Evolutionary conservation across 805 yeast genomes (phyloP).

Genomic region (Wickerhamomyces canadensis): DNA sequence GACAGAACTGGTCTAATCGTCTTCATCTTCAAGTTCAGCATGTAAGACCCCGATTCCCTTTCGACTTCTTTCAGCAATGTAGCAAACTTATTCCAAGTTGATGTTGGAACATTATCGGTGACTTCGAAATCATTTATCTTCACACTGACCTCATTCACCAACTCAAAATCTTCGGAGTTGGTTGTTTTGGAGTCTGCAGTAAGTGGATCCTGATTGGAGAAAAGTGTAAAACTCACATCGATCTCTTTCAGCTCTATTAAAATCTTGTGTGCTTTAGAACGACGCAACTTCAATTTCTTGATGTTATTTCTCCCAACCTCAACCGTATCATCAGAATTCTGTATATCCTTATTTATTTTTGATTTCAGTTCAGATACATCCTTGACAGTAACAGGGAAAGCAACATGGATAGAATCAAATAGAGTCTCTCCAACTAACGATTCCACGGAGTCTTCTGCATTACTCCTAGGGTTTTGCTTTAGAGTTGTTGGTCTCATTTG

Average conservation of each 20-base stretch:
- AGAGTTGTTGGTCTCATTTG: constrained; percentile 4
- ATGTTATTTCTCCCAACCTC: constrained; percentile 22
- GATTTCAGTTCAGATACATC: constrained; percentile 43
- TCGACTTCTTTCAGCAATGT: constrained; percentile 64
- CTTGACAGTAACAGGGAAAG: constrained; percentile 38
- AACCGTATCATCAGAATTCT: constrained; percentile 18
- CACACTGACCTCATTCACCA: constrained; percentile 44
- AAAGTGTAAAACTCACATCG: constrained; percentile 39
- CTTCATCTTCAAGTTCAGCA: constrained; percentile 48
- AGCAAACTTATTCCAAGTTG: constrained; percentile 86
- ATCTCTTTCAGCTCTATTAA: constrained; percentile 51
- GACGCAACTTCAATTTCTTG: constrained; percentile 49
- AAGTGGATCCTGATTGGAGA: constrained; percentile 43
- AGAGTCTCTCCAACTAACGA: constrained; percentile 49
- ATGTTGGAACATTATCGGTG: constrained; percentile 74
- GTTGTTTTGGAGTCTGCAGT: constrained; percentile 6
- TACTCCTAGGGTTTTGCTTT: background rate
- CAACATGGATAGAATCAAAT: constrained; percentile 76
- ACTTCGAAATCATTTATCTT: constrained; percentile 51
- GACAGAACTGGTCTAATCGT: constrained; percentile 60
- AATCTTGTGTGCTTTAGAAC: constrained; percentile 60
- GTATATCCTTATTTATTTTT: constrained; percentile 48
- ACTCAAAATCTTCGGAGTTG: constrained; percentile 32
- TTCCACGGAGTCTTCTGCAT: background rate
- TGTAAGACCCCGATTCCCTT: constrained; percentile 60